Percentiles rank a stretch among this genome's conserved stretches.
phyloP scores from a whole-genome alignment of 176 grass and related monocot species.

The barley (Hordeum vulgare) region MorexV3_pseudomolecules_assembly NC_058520.1:567921218-567921717 shows the following conservation, averaged over 20 bases:
- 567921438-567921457: conserved; percentile 76
- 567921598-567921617: not conserved
- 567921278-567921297: conserved; percentile 70
- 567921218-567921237: conserved; percentile 71
- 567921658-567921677: not conserved
- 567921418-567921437: conserved; percentile 84
- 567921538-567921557: not conserved
- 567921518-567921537: conserved; percentile 12
- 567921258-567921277: conserved; percentile 75
- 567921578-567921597: not conserved
- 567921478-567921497: conserved; percentile 49
- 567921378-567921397: conserved; percentile 83
- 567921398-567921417: conserved; percentile 82
- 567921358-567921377: conserved; percentile 39
- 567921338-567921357: not conserved
- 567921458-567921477: conserved; percentile 67
- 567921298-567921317: not conserved
- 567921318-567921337: conserved; percentile 1
- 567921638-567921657: not conserved
- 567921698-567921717: not conserved
- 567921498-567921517: conserved; percentile 73
- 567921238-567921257: conserved; percentile 79
- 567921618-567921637: not conserved
- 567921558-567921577: not conserved
- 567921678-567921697: not conserved